Evolutionary conservation across 2,329 filamentous ascomycete genomes (phyloP), one percentile per base, ranked within the genome.

Genomic region (Botrytis cinerea): DNA sequence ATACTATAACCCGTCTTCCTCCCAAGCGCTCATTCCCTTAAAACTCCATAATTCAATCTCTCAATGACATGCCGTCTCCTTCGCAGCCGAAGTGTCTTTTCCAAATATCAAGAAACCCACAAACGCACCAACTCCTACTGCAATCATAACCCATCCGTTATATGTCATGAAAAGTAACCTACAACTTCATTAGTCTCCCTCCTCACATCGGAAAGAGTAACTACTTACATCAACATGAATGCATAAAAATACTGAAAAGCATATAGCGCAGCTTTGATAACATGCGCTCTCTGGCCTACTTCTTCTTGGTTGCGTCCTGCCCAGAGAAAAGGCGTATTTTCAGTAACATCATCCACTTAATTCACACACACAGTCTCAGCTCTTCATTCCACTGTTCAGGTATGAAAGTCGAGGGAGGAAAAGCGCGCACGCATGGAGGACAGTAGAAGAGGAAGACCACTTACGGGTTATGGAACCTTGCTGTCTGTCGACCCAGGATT

Each of bases 141-240:
- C 89, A 77, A 97, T 83, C 96, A 99, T 99, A 78, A 99, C 91
- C 91, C 93, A 97, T 73, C 96, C 96, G 80, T 99, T 99, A 84
- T 99, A 99, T n/a, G 96, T 99, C 96, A 99, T 99, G 84, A 99
- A 99, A 35, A 99, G 84, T 75, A 99, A 87, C 96, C 95, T 98
- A 74, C 35, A 70, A 48, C 68, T 61, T 40, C 12, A n/a, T 73
- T 72, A 62, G 66, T 71, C 7, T 54, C 20, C 46, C 45, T 28
- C 28, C 59, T 8, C 46, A 6, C 18, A 72, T 16, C 63, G 2
- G 45, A 63, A 14, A 43, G 22, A 25, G 10, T 20, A 7, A 74
- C 43, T 2, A 91, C 95, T 90, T 82, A 98, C 96, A 99, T 99
- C 82, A 99, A 95, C 87, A 99, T 98, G 81, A 99, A 98, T 64